These are phyloP conservation scores for Neonothopanus nambi DNA, from an alignment of 1,284 basidiomycete genomes.

Conservation along the genomic window DNA sequence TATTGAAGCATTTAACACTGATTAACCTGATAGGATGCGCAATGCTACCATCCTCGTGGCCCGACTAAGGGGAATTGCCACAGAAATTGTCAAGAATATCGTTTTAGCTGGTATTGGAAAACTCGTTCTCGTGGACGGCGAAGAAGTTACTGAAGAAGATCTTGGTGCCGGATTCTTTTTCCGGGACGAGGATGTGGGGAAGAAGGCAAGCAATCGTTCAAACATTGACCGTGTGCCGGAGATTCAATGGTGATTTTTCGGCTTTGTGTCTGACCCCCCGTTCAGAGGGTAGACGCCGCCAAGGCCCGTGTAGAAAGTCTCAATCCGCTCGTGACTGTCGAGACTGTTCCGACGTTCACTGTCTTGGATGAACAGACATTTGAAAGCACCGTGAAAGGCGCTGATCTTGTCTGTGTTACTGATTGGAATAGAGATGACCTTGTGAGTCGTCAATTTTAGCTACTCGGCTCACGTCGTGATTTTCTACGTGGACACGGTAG, in stretches of 20 bases:
- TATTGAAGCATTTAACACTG: constrained; percentile 19
- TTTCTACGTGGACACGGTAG: constrained; percentile 39
- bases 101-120: constrained; percentile 78
- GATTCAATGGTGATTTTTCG: constrained; percentile 39
- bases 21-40: constrained; percentile 71
- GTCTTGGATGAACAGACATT: constrained; percentile 53
- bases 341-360: constrained; percentile 58
- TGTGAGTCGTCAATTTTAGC: constrained; percentile 49
- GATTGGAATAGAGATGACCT: constrained; percentile 69
- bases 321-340: constrained; percentile 89
- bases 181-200: constrained; percentile 88
- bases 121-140: constrained; percentile 66
- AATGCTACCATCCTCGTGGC: constrained; percentile 89
- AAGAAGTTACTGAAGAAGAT: constrained; percentile 72
- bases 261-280: constrained; percentile 22
- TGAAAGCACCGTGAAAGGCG: constrained; percentile 57
- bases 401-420: constrained; percentile 85
- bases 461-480: constrained; percentile 16
- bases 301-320: constrained; percentile 83
- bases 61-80: constrained; percentile 81
- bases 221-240: constrained; percentile 25
- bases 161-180: constrained; percentile 94
- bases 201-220: constrained; percentile 57
- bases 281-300: constrained; percentile 82
- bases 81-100: constrained; percentile 97